Evolutionary conservation across 371 early-diverging fungal species (phyloP).

Genomic region (Mortierella sp.): DNA sequence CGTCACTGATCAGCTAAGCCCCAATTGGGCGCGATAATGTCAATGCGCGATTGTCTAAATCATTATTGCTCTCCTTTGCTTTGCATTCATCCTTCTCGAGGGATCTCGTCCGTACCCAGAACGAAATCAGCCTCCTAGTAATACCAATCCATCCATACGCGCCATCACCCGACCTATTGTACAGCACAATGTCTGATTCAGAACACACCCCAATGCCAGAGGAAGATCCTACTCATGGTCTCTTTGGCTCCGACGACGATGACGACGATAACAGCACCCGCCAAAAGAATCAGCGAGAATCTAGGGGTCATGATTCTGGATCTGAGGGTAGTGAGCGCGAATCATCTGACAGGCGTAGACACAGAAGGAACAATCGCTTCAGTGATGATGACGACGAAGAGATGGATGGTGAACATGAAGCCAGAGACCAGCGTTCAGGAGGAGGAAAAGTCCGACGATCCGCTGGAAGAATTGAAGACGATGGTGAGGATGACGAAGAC

Average conservation of each 20-base stretch:
- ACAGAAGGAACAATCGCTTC: constrained; percentile 42
- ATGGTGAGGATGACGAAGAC: constrained; percentile 43
- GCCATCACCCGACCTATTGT: neutral
- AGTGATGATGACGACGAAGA: constrained; percentile 44
- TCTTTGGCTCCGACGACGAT: constrained; percentile 55
- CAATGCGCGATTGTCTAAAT: no score
- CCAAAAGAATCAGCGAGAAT: constrained; percentile 10
- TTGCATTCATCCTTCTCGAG: neutral
- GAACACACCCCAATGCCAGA: constrained; percentile 43
- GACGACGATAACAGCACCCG: constrained; percentile 30
- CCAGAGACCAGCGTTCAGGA: constrained; percentile 9
- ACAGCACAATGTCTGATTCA: constrained; percentile 48
- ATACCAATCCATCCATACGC: neutral
- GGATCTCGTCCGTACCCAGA: neutral
- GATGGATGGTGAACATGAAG: constrained; percentile 20
- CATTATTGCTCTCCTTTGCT: no score
- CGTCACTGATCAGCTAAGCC: no score
- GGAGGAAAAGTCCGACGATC: constrained; percentile 31
- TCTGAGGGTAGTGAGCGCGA: constrained; percentile 30
- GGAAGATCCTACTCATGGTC: constrained; percentile 45
- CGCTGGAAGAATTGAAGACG: constrained; percentile 41
- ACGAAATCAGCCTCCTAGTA: neutral
- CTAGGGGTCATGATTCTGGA: constrained; percentile 20
- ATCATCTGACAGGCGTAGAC: constrained; percentile 22
- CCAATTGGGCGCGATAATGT: no score